Percentiles rank a stretch among this genome's conserved stretches.
phyloP scores from a whole-genome alignment of 192 early-diverging fungal species.

The Coemansia sp. region DNA sequence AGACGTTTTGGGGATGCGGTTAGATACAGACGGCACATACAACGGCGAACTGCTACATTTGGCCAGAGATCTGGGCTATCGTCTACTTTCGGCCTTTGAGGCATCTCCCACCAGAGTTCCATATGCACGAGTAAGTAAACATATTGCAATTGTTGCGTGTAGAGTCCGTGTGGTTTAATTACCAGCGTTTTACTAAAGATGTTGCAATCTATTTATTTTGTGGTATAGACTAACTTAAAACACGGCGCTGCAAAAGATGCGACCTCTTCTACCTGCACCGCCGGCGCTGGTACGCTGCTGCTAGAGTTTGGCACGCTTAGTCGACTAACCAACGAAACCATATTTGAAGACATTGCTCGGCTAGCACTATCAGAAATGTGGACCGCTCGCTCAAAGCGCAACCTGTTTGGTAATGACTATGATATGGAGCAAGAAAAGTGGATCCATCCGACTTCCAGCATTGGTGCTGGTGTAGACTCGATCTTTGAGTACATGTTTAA shows the following conservation, averaged over 20 bases:
- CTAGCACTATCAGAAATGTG: constrained; percentile 77
- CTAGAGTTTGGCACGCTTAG: constrained; percentile 93
- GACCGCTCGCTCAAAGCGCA: constrained; percentile 67
- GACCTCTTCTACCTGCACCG: constrained; percentile 73
- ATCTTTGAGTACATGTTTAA: constrained; percentile 93
- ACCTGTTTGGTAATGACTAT: constrained; percentile 85
- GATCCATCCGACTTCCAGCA: constrained; percentile 53
- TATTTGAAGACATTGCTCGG: constrained; percentile 72
- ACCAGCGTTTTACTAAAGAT: neutral
- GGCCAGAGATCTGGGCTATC: constrained; percentile 77
- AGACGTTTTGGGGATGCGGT: constrained; percentile 59
- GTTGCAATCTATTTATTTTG: neutral
- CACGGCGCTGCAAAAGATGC: constrained; percentile 69
- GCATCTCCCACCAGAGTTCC: constrained; percentile 79
- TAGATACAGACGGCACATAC: constrained; percentile 57
- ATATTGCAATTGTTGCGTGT: neutral
- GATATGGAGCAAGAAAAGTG: constrained; percentile 68
- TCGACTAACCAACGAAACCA: constrained; percentile 73
- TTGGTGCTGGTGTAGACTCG: constrained; percentile 91
- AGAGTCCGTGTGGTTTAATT: neutral
- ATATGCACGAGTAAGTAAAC: constrained; percentile 59
- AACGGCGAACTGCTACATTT: constrained; percentile 74
- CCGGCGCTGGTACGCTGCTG: constrained; percentile 88
- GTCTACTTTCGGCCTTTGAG: constrained; percentile 87
- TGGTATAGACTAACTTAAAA: constrained; percentile 61